Evolutionary conservation across 805 yeast species (phyloP), one percentile per base, ranked within the genome.

Genomic region (Suhomyces emberorum): DNA sequence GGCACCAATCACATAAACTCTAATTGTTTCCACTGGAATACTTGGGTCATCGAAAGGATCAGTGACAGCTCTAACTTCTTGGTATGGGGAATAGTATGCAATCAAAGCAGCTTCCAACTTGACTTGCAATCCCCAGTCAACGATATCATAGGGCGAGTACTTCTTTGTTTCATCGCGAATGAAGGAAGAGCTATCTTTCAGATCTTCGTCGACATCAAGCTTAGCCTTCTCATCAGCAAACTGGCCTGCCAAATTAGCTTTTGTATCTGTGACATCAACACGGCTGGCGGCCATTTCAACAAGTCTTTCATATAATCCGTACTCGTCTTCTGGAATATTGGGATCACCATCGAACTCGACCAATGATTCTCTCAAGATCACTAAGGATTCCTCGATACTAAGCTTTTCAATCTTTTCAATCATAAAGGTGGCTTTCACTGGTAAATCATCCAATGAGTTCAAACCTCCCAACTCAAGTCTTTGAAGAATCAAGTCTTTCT

Each of bases 1-100:
- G 3, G 74, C 34, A 0, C 78, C 77, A 20, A 79, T 54, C 5
- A 68, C 53, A 68, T 81, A 79, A 46, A 74, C 74, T 34, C 83
- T 64, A 37, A 74, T 42, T 8, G 70, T 65, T 28, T 65, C 70
- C 4, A 47, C 54, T 4, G 62, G 60, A 9, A 57, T 41, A 1
- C 43, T 39, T 1, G 61, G 57, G 38, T 65, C 70, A 38, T 65
- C 70, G 35, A 43, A 59, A 4, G 69, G 68, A 30, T 64, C 69
- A 3, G 68, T 60, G 14, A 65, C 61, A 3, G 69, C 57, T 42
- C 70, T 47, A 4, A 64, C 55, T 39, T 65, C 72, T 3, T 69
- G 67, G 41, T 66, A 66, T 3, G 72, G 71, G 0, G 70, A 65
- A 48, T 63, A 65, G 44, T 42, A 65, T 16, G 59, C 61, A 29